A percentile compares a stretch with the other conserved stretches of the same genome.
These are phyloP conservation scores for Acidomyces sp. DNA, from an alignment of 495 filamentous ascomycete species.

Conservation along the genomic window DNA sequence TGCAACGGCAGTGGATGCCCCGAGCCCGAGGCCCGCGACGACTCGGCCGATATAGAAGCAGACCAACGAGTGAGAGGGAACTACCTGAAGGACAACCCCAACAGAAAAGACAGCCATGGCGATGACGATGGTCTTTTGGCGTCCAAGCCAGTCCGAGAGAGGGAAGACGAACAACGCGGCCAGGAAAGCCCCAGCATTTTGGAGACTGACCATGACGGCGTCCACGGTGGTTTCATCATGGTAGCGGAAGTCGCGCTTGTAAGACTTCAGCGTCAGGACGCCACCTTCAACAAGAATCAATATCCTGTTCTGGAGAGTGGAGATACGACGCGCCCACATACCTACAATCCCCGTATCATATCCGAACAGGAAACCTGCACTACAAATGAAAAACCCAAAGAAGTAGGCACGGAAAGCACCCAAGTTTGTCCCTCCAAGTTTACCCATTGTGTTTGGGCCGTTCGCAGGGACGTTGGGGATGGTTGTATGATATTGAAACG, in stretches of 20 bases:
- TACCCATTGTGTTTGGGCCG: too few relatives aligned
- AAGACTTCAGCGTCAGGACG: constrained; percentile 13
- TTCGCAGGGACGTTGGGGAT: too few relatives aligned
- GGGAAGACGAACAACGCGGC: constrained; percentile 10
- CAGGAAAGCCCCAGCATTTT: constrained; percentile 15
- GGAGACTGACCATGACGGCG: constrained; percentile 10
- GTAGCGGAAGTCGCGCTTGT: constrained; percentile 16
- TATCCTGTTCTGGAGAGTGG: neutral
- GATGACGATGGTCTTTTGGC: constrained; percentile 8
- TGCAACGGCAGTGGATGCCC: constrained; percentile 13
- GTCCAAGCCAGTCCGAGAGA: constrained; percentile 11
- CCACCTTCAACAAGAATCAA: neutral
- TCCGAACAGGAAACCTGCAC: constrained; percentile 16
- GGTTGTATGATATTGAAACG: too few relatives aligned
- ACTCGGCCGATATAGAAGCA: constrained; percentile 21
- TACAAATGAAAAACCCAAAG: constrained; percentile 10
- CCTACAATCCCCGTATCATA: constrained; percentile 19
- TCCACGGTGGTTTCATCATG: constrained; percentile 10
- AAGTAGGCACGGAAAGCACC: constrained; percentile 7
- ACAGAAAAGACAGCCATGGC: constrained; percentile 14
- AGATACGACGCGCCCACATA: too few relatives aligned
- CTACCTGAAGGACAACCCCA: constrained; percentile 23
- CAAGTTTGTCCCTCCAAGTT: constrained; percentile 1
- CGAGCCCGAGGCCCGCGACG: constrained; percentile 18
- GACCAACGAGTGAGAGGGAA: constrained; percentile 21